Conservation (phyloP, 2,329 filamentous ascomycete genomes). For the Plenodomus lindquistii region DNA sequence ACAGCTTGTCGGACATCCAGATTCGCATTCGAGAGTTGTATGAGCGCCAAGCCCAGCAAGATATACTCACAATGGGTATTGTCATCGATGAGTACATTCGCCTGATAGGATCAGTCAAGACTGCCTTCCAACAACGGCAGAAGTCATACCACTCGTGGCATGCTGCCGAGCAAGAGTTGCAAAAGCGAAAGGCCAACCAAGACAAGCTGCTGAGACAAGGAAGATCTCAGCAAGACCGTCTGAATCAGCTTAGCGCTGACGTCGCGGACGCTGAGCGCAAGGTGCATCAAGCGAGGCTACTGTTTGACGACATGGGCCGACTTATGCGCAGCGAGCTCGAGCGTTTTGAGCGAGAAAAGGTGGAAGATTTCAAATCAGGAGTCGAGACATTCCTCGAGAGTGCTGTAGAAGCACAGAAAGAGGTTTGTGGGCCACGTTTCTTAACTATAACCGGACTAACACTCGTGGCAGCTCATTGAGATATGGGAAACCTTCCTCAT, state of each 20-base stretch:
- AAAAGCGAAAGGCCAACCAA: conserved; percentile 85
- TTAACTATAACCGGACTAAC: conserved; percentile 11
- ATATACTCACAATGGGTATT: conserved; percentile 93
- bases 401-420: conserved; percentile 96
- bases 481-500: conserved; percentile 98
- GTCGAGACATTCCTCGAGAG: conserved; percentile 98
- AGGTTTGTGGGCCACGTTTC: conserved; percentile 63
- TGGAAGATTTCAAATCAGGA: conserved; percentile 97
- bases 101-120: conserved; percentile 92
- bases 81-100: conserved; percentile 98
- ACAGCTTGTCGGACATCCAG: conserved; percentile 90
- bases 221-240: conserved; percentile 90
- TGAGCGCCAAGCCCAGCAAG: conserved; percentile 94
- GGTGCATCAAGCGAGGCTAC: conserved; percentile 82
- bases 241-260: conserved; percentile 90
- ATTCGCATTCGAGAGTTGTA: conserved; percentile 93
- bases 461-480: conserved; percentile 65
- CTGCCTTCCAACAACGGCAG: conserved; percentile 87
- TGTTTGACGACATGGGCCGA: conserved; percentile 97
- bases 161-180: conserved; percentile 81
- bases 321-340: conserved; percentile 91
- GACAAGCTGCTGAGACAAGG: conserved; percentile 96
- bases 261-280: conserved; percentile 94
- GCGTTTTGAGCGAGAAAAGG: conserved; percentile 94
- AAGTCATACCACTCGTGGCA: conserved; percentile 97